Evolutionary conservation across 73 alveolate genomes (phyloP).

Genomic region (Paramecium tetraurelia): DNA sequence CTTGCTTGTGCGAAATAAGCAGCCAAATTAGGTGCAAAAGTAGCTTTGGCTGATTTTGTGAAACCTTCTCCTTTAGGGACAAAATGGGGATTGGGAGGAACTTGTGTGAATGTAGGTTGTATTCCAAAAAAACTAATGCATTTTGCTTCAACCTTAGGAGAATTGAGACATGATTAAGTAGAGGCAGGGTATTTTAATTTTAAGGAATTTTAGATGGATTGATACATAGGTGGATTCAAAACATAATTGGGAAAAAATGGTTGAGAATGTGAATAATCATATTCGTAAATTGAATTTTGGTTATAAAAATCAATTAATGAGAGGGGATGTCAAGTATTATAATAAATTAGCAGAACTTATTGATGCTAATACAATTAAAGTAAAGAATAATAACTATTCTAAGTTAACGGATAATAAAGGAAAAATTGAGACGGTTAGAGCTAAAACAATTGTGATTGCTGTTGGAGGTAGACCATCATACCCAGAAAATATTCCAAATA

Average conservation of each 20-base stretch:
- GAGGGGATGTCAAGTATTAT: conserved; percentile 83
- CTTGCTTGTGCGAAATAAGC: conserved; percentile 98
- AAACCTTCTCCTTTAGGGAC: conserved; percentile 96
- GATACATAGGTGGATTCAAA: conserved; percentile 63
- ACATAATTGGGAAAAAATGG: conserved; percentile 91
- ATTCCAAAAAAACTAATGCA: conserved; percentile 99
- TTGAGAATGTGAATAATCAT: conserved; percentile 86
- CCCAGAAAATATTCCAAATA: conserved; percentile 59
- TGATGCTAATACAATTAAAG: conserved; percentile 91
- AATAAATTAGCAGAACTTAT: conserved; percentile 92
- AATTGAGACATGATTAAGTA: conserved; percentile 72
- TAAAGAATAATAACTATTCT: background rate
- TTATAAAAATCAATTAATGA: conserved; percentile 82
- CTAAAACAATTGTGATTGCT: conserved; percentile 82
- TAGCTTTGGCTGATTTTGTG: conserved; percentile 97
- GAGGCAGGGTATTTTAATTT: conserved; percentile 71
- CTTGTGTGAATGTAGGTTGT: conserved; percentile 99
- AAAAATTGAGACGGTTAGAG: conserved; percentile 72
- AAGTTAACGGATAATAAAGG: conserved; percentile 82
- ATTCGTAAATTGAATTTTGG: conserved; percentile 87
- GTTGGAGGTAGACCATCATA: conserved; percentile 93
- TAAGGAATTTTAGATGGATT: conserved; percentile 43
- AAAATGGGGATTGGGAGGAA: conserved; percentile 95
- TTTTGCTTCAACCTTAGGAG: conserved; percentile 93
- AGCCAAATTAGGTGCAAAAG: conserved; percentile 85